These are phyloP conservation scores for Sambucus nigra DNA, from an alignment of 129 eudicot species.

Conservation along the genomic window DNA sequence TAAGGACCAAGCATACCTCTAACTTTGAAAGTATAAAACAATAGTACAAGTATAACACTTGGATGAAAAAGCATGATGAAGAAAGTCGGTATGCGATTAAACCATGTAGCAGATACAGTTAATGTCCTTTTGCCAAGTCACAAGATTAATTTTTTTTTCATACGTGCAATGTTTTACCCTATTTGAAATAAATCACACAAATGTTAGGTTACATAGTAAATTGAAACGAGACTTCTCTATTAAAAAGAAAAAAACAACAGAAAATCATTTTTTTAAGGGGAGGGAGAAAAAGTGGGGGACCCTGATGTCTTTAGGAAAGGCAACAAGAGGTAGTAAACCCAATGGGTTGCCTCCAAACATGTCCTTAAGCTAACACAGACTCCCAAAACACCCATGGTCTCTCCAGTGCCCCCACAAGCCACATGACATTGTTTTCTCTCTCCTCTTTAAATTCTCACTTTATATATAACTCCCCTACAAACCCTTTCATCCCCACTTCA, in stretches of 20 bases:
- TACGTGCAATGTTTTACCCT: not conserved
- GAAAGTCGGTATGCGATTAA: not conserved
- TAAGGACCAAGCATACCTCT: not conserved
- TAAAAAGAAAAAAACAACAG: not conserved
- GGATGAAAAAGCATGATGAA: not conserved
- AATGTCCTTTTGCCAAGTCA: not conserved
- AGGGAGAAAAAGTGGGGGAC: conserved; percentile 10
- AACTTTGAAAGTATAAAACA: conserved; percentile 4
- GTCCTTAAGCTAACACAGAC: conserved; percentile 13
- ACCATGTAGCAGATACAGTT: conserved; percentile 1
- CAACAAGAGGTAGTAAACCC: conserved; percentile 16
- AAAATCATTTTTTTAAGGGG: not conserved
- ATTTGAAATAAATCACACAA: not conserved
- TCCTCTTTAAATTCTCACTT: not conserved
- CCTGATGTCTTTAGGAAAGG: conserved; percentile 16
- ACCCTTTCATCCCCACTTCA: not conserved
- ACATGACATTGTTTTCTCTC: conserved; percentile 14
- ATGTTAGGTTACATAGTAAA: not conserved
- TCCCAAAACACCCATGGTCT: conserved; percentile 21
- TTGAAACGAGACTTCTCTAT: not conserved
- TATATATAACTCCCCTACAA: not conserved
- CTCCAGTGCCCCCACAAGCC: conserved; percentile 21
- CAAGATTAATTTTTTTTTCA: too few relatives aligned
- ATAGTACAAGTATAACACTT: not conserved
- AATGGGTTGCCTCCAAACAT: conserved; percentile 15